phyloP scores from a whole-genome alignment of 2,329 filamentous ascomycete genomes.

The Alternaria ventricosa region DNA sequence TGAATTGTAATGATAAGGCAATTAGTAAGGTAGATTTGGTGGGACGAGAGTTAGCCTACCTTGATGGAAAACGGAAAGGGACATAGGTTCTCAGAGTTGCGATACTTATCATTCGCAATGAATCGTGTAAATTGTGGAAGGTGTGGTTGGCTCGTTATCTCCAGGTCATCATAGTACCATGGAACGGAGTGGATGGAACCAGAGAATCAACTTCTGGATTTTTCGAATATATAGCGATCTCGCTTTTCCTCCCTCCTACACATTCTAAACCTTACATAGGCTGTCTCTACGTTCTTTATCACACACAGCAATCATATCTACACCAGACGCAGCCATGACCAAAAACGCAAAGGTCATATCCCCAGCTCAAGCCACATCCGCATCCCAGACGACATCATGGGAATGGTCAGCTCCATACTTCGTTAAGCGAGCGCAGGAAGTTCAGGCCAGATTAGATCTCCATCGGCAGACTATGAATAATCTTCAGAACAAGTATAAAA shows the following conservation, averaged over 20 bases:
- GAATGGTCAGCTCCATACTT: not conserved
- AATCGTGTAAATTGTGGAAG: not conserved
- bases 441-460: not conserved
- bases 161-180: not conserved
- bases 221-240: not conserved
- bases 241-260: not conserved
- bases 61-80: not conserved
- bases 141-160: not conserved
- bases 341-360: not conserved
- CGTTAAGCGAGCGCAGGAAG: not conserved
- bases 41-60: not conserved
- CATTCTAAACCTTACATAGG: not conserved
- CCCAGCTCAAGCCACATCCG: not conserved
- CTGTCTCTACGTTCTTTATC: not conserved
- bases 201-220: not conserved
- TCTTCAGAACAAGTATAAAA: not conserved
- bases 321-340: not conserved
- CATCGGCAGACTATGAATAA: not conserved
- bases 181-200: not conserved
- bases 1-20: conserved; percentile 14
- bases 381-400: not conserved
- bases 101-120: not conserved
- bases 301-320: not conserved
- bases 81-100: not conserved
- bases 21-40: not conserved